Base-by-base conservation (phyloP, 2,329 filamentous ascomycete genomes). In the Cercospora sp. region DNA sequence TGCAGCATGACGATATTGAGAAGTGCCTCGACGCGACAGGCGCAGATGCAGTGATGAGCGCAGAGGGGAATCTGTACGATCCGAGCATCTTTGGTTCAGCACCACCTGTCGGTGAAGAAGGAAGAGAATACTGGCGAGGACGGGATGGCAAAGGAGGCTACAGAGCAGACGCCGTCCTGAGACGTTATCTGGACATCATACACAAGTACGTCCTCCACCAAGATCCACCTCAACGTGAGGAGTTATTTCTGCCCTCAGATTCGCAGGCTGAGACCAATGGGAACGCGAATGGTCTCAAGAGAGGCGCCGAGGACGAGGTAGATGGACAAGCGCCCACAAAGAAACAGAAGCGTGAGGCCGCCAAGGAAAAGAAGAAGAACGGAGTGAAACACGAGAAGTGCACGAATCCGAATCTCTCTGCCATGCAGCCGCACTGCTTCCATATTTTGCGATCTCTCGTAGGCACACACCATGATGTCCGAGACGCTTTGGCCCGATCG, bases 31-130 rank as follows among this genome's bases (percentile, higher is more conserved):
- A 89, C 61, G 92, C 85, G 4, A 99, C 95, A 0, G 93, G 94
- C 0, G 94, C 90, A 1, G 95, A 99, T 79, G 95, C 87, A 18
- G 88, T 99, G 62, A 98, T 99, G 95, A 94, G 91, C 73, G 95
- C 95, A 5, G 95, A 99, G 80, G 95, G 93, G 0, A 97, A 97
- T 77, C 85, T 99, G 0, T 94, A 93, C 76, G 93, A 99, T 77
- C 95, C 95, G 0, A 89, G 88, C 2, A 90, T 99, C 53, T 99
- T 99, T 77, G 88, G 90, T 13, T 81, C 84, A 34, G 84, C 88
- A 16, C 93, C 93, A 0, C 78, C 86, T 0, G 75, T 82, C 0
- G 91, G 89, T 0, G 79, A 88, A 58, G 88, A 92, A 78, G 88
- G 88, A 0, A 85, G 90, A 68, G 93, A 96, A 75, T 98, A 95